These are phyloP conservation scores for Platanthera guangdongensis DNA, from an alignment of 106 monocot genomes.

Conservation along the genomic window DNA sequence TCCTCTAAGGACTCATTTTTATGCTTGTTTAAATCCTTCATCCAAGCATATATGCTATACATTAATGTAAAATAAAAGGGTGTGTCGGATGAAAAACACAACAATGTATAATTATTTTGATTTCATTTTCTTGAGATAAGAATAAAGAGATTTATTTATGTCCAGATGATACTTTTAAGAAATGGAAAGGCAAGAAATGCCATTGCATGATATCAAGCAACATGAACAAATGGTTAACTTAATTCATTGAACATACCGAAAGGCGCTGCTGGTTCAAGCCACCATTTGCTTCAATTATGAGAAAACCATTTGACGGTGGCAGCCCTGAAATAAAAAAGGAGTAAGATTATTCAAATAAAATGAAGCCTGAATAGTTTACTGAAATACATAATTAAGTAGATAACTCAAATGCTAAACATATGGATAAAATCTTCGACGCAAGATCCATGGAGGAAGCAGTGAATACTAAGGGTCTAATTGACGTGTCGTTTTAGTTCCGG, in stretches of 20 bases:
- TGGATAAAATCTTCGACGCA: background rate
- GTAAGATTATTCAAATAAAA: background rate
- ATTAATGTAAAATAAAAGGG: background rate
- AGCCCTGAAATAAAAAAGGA: constrained; percentile 27
- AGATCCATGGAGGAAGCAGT: background rate
- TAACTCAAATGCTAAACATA: background rate
- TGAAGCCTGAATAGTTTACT: background rate
- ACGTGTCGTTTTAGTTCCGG: no score
- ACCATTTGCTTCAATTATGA: constrained; percentile 97
- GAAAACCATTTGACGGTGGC: constrained; percentile 81
- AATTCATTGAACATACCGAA: constrained; percentile 52
- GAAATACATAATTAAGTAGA: background rate
- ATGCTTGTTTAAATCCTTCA: background rate
- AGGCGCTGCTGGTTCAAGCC: constrained; percentile 93
- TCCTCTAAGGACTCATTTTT: no score
- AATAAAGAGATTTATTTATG: background rate
- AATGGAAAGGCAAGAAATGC: background rate
- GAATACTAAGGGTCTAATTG: no score
- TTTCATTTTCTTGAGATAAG: background rate
- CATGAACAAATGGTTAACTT: background rate
- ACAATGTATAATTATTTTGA: background rate
- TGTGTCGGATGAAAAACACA: background rate
- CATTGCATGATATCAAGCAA: background rate
- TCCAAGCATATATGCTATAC: background rate
- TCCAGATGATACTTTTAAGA: background rate